A percentile compares a stretch with the other conserved stretches of the same genome.
phyloP scores from a whole-genome alignment of 306 rosid genomes.

The Oxytropis ochrocephala region DNA sequence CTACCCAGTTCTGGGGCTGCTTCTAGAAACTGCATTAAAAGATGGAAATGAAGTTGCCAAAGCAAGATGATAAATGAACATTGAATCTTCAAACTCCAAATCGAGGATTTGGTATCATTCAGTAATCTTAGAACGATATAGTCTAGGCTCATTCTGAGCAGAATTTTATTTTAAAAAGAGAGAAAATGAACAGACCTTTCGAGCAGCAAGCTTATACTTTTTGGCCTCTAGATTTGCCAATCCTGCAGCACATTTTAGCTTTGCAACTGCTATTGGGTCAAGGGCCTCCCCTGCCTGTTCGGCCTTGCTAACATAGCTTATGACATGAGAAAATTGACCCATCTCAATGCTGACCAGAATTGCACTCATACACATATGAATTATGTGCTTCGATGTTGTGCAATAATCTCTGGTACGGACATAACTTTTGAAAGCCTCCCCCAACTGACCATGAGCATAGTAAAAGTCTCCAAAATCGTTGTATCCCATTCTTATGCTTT shows the following conservation, averaged over 20 bases:
- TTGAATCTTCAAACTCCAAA: not conserved
- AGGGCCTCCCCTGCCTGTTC: conserved; percentile 69
- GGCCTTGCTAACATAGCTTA: conserved; percentile 89
- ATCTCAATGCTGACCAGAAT: conserved; percentile 97
- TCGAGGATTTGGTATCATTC: not conserved
- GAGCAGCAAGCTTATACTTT: conserved; percentile 98
- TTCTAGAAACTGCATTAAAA: conserved; percentile 75
- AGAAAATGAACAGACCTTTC: conserved; percentile 61
- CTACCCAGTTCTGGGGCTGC: conserved; percentile 68
- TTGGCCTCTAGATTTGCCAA: conserved; percentile 91
- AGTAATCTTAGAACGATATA: not conserved
- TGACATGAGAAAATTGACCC: conserved; percentile 94
- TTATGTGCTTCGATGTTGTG: conserved; percentile 84
- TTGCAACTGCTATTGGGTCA: conserved; percentile 48
- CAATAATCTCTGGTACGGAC: conserved; percentile 98
- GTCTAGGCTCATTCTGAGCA: not conserved
- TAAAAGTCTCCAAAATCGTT: conserved; percentile 97
- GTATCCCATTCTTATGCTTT: conserved; percentile 99
- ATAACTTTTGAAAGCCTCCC: conserved; percentile 88
- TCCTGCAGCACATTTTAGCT: conserved; percentile 89
- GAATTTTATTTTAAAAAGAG: not conserved
- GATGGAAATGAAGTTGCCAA: conserved; percentile 5
- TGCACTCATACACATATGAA: conserved; percentile 93
- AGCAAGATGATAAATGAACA: conserved; percentile 8
- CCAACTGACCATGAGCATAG: conserved; percentile 83